These are phyloP conservation scores for Metschnikowia bowlesiae DNA, from an alignment of 805 yeast genomes.

Conservation along the genomic window DNA sequence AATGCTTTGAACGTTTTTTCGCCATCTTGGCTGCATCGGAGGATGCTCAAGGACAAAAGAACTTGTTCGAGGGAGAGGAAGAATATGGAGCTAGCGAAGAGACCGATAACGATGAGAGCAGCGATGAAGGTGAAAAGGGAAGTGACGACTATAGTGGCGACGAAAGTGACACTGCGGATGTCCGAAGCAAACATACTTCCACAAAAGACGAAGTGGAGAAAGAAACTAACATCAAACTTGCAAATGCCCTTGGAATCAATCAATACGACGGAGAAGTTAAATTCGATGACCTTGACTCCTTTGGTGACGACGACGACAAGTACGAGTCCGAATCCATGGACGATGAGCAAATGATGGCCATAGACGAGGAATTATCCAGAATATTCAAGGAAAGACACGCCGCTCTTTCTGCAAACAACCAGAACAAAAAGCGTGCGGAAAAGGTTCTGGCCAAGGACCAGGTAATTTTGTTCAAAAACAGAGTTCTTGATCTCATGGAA, in stretches of 20 bases:
- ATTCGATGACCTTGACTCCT: slow-evolving; percentile 33
- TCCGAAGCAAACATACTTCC: slow-evolving; percentile 10
- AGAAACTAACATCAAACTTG: slow-evolving; percentile 58
- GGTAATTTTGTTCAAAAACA: slow-evolving; percentile 70
- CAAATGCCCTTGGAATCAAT: slow-evolving; percentile 68
- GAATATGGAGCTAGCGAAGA: slow-evolving; percentile 26
- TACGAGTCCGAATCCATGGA: slow-evolving; percentile 78
- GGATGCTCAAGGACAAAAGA: slow-evolving; percentile 74
- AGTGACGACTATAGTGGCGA: neutral
- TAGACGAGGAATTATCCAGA: slow-evolving; percentile 76
- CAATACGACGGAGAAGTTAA: slow-evolving; percentile 42
- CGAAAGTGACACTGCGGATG: slow-evolving; percentile 8
- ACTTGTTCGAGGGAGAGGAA: slow-evolving; percentile 62
- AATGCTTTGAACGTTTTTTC: slow-evolving; percentile 32
- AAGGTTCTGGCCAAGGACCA: slow-evolving; percentile 76
- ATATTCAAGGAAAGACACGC: slow-evolving; percentile 82
- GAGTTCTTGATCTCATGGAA: slow-evolving; percentile 75
- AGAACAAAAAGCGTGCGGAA: slow-evolving; percentile 64
- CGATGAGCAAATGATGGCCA: slow-evolving; percentile 94
- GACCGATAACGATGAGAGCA: slow-evolving; percentile 13
- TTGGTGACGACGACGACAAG: slow-evolving; percentile 46
- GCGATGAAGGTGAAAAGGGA: slow-evolving; percentile 6
- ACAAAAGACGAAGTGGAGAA: slow-evolving; percentile 25
- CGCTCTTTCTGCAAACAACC: slow-evolving; percentile 46
- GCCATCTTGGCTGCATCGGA: slow-evolving; percentile 54